Evolutionary conservation across 192 early-diverging fungal genomes (phyloP), one percentile per base, ranked within the genome.

Genomic region (Chytriomyces sp.): DNA sequence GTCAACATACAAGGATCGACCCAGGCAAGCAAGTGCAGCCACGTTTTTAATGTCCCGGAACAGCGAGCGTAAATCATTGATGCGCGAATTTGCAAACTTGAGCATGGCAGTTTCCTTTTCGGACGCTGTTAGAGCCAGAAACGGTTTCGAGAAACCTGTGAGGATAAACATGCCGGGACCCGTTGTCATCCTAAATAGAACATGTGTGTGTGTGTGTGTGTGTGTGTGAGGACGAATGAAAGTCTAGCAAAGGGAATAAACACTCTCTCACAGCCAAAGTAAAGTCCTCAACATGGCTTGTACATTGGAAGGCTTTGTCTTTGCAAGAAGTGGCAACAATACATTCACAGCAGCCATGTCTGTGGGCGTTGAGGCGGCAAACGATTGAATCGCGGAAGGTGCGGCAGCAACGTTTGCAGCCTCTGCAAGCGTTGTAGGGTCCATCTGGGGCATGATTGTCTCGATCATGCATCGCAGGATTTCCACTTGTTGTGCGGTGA

Each of bases 11-110:
- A 77, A 20, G 16, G 48, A 59, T 20, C 67, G 68, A 7, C 50
- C 76, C 20, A 70, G 62, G 35, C 26, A 11, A 13, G 67, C 24
- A 9, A 77, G 24, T 24, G 67, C 64, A 44, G 67, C 60, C 23
- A 70, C 46, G 13, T n/a, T 43, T 59, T 77, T 77, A 45, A 76
- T 23, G 26, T 69, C 68, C 24, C 57, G 26, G 76, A 77, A 77
- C 20, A 77, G 35, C 11, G 16, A 23, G 16, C 76, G 65, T 24
- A 77, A 61, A 10, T 60, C 57, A 43, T 70, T 60, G 49, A 77
- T 11, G 18, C 20, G 13, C n/a, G 50, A 59, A 5, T 50, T 71
- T n/a, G 16, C 20, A 18, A 75, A 47, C 8, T 8, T n/a, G 44
- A 75, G 72, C 59, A 75, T 61, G 11, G 61, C 72, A 11, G n/a